Percentiles rank a stretch among this genome's conserved stretches.
These are phyloP conservation scores for Termitomyces titanicus DNA, from an alignment of 768 basidiomycete genomes.

Conservation along the genomic window DNA sequence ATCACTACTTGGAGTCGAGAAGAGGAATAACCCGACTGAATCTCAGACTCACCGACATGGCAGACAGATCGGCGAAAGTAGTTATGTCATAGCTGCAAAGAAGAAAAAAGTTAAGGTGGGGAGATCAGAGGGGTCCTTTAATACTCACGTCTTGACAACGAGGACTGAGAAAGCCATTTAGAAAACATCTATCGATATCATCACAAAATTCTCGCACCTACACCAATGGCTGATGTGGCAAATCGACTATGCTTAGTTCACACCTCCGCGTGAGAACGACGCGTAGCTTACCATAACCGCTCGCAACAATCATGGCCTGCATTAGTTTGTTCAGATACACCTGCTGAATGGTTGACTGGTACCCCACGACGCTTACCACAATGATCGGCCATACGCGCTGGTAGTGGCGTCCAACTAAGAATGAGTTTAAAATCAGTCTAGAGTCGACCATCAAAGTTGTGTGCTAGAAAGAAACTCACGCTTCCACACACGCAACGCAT, in stretches of 20 bases:
- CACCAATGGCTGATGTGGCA: slow-evolving; percentile 13
- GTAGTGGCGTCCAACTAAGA: slow-evolving; percentile 17
- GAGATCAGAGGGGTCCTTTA: not conserved
- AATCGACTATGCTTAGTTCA: not conserved
- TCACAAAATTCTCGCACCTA: slow-evolving; percentile 7
- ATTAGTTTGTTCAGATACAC: not conserved
- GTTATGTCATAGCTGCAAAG: slow-evolving; percentile 8
- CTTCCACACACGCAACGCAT: slow-evolving; percentile 26
- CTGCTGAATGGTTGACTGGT: not conserved
- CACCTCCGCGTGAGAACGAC: not conserved
- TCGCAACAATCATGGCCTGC: not conserved
- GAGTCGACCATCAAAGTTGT: not conserved
- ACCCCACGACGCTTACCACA: slow-evolving; percentile 5
- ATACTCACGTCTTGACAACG: slow-evolving; percentile 16
- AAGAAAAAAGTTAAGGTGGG: not conserved
- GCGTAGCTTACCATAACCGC: slow-evolving; percentile 18
- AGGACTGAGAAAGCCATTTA: slow-evolving; percentile 9
- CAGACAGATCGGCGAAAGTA: slow-evolving; percentile 11
- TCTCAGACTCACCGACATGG: slow-evolving; percentile 13
- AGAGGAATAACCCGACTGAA: not conserved
- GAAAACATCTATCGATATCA: not conserved
- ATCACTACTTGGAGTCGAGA: not conserved
- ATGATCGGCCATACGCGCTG: slow-evolving; percentile 16
- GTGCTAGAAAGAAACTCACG: slow-evolving; percentile 15
- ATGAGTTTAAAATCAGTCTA: not conserved